Conservation (phyloP, 164 flowering plant genomes). For the Taxillus chinensis region DNA sequence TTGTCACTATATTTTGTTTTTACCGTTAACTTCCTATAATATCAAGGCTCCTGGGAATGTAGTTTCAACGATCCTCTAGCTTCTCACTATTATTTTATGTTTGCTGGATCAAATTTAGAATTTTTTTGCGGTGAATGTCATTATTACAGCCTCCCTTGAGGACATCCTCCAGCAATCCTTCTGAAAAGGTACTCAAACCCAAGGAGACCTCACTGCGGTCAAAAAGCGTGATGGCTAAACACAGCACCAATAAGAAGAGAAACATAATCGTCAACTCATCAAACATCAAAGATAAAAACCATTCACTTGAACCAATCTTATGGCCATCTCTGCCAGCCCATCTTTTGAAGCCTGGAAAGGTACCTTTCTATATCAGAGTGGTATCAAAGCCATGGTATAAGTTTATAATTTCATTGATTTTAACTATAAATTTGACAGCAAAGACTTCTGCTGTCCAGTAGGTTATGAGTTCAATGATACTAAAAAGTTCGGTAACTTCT, state of each 20-base stretch:
- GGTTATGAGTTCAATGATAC: too few relatives aligned
- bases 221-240: slow-evolving; percentile 19
- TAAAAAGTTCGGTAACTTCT: too few relatives aligned
- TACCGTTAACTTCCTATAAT: background rate
- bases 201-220: slow-evolving; percentile 19
- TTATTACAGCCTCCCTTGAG: slow-evolving; percentile 31
- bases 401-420: too few relatives aligned
- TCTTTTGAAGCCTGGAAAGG: slow-evolving; percentile 69
- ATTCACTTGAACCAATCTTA: slow-evolving; percentile 25
- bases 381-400: too few relatives aligned
- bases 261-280: slow-evolving; percentile 19
- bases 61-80: too few relatives aligned
- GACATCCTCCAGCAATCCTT: slow-evolving; percentile 23
- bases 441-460: too few relatives aligned
- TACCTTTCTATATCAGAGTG: slow-evolving; percentile 9
- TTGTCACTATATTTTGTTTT: background rate
- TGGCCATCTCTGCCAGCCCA: slow-evolving; percentile 64
- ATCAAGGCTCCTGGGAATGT: background rate
- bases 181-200: slow-evolving; percentile 17
- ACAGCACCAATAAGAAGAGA: slow-evolving; percentile 29
- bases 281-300: slow-evolving; percentile 20
- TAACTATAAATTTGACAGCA: too few relatives aligned
- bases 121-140: background rate
- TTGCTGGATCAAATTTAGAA: too few relatives aligned
- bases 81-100: too few relatives aligned